These are phyloP conservation scores for Coniosporium apollinis DNA, from an alignment of 495 filamentous ascomycete genomes.

Conservation along the genomic window DNA sequence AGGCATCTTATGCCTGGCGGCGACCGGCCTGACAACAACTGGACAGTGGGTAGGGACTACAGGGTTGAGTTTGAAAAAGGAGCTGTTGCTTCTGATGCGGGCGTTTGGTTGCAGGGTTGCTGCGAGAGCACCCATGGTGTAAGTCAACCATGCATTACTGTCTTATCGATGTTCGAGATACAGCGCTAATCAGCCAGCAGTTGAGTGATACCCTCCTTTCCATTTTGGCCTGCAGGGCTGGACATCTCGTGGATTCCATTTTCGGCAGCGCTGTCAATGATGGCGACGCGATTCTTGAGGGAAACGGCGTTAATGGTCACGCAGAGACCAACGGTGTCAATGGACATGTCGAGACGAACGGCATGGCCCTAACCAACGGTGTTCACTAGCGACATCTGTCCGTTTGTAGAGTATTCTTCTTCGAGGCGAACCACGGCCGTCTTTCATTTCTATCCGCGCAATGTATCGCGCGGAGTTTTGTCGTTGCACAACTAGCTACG, in stretches of 20 bases:
- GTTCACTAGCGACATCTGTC: too few species aligned
- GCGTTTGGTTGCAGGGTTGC: slow-evolving; percentile 89
- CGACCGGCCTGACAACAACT: slow-evolving; percentile 19
- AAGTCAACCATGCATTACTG: slow-evolving; percentile 22
- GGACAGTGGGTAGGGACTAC: slow-evolving; percentile 49
- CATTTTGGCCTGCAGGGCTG: slow-evolving; percentile 56
- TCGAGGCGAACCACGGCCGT: too few species aligned
- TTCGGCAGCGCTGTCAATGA: slow-evolving; percentile 29
- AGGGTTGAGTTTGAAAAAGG: slow-evolving; percentile 46
- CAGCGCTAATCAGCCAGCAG: slow-evolving; percentile 14
- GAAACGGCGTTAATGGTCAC: too few species aligned
- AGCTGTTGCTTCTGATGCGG: slow-evolving; percentile 44
- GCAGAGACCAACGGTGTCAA: too few species aligned
- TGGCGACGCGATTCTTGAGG: too few species aligned
- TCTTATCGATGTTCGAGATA: slow-evolving; percentile 2
- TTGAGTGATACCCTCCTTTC: slow-evolving; percentile 67
- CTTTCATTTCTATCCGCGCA: too few species aligned
- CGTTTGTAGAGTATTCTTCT: too few species aligned
- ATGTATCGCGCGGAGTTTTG: too few species aligned
- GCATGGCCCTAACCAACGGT: too few species aligned
- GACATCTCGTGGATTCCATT: slow-evolving; percentile 61
- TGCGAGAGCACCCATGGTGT: slow-evolving; percentile 85
- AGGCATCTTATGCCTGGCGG: slow-evolving; percentile 42
- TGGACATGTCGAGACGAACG: too few species aligned
- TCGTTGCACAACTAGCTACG: too few species aligned